phyloP scores from a whole-genome alignment of 1,284 basidiomycete genomes.

The Mycosarcoma maydis region DNA sequence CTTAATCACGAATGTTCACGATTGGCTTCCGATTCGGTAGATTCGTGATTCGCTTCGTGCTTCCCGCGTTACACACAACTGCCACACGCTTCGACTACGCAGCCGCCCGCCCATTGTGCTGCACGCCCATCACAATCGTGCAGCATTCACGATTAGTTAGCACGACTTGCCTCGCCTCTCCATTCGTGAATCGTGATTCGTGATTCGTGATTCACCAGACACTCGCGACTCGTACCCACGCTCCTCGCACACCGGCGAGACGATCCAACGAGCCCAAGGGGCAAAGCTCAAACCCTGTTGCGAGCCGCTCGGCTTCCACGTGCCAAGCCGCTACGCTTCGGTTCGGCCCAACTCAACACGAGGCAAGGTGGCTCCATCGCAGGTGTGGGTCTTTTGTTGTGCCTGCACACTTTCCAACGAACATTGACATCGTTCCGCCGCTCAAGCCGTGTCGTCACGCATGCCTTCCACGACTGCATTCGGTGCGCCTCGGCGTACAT shows the following conservation, averaged over 20 bases:
- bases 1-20: too few species aligned
- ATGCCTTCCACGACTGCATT: constrained; percentile 17
- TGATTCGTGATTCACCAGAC: too few species aligned
- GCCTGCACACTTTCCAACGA: not conserved
- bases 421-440: constrained; percentile 11
- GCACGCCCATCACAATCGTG: not conserved
- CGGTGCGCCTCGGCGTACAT: constrained; percentile 9
- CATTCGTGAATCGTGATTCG: too few species aligned
- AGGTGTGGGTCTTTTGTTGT: not conserved
- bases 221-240: too few species aligned
- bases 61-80: not conserved
- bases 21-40: too few species aligned
- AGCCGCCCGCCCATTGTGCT: not conserved
- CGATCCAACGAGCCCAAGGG: too few species aligned
- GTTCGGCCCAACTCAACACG: too few species aligned
- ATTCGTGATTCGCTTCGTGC: not conserved
- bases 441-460: not conserved
- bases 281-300: too few species aligned
- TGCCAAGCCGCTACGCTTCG: too few species aligned
- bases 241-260: too few species aligned
- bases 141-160: too few species aligned
- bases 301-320: too few species aligned
- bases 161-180: not conserved
- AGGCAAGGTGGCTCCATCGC: not conserved
- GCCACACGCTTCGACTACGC: not conserved